Evolutionary conservation across 495 filamentous ascomycete species (phyloP).

Genomic region (Neurospora sp.): DNA sequence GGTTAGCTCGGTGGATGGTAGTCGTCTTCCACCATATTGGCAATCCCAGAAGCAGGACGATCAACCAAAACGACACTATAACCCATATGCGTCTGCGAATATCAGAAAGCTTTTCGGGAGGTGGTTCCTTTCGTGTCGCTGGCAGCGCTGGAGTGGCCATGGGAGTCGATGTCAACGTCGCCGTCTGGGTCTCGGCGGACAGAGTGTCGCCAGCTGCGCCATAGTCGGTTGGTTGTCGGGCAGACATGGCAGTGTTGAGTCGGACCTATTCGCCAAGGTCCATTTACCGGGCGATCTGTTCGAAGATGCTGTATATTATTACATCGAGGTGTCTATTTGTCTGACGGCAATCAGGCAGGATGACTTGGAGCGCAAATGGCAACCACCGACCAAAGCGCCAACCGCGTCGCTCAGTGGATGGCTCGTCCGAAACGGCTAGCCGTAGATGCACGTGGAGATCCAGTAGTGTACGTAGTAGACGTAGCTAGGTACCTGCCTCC

Average conservation of each 20-base stretch:
- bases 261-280: not conserved
- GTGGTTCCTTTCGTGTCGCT: constrained; percentile 41
- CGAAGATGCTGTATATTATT: not conserved
- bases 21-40: constrained; percentile 98
- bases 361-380: not conserved
- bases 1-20: constrained; percentile 75
- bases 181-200: not conserved
- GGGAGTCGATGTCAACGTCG: not conserved
- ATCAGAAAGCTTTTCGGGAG: constrained; percentile 64
- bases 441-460: not conserved
- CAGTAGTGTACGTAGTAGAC: not conserved
- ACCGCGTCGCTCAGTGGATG: not conserved
- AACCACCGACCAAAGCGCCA: not conserved
- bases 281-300: not conserved
- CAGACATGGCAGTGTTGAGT: constrained; percentile 17
- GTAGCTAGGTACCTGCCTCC: not conserved
- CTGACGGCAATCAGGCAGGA: not conserved
- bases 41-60: constrained; percentile 74
- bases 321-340: not conserved
- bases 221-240: constrained; percentile 11
- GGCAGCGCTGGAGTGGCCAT: not conserved
- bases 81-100: constrained; percentile 59
- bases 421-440: not conserved
- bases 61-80: constrained; percentile 82
- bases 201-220: constrained; percentile 5